Evolutionary conservation across 2,329 filamentous ascomycete genomes (phyloP).

Genomic region (Plenodomus lindquistii): DNA sequence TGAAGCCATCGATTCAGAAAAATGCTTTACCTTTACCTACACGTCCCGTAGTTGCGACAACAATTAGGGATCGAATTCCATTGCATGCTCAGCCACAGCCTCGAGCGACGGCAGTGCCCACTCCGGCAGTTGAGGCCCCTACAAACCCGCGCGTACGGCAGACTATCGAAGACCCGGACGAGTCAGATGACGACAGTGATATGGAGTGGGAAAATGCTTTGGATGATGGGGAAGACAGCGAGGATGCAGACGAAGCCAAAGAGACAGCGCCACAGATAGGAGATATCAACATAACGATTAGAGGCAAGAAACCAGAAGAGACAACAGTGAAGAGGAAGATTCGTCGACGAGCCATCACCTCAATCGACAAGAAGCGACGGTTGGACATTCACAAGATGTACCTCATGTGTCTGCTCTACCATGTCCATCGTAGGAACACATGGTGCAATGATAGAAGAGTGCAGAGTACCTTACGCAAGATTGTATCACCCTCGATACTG

Average conservation of each 20-base stretch:
- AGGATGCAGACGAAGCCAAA: slow-evolving; percentile 25
- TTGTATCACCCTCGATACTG: slow-evolving; percentile 68
- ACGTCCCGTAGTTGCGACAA: slow-evolving; percentile 9
- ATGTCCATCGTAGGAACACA: slow-evolving; percentile 75
- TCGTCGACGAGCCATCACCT: slow-evolving; percentile 58
- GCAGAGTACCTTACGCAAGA: slow-evolving; percentile 58
- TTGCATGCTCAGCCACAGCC: slow-evolving; percentile 5
- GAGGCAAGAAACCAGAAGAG: slow-evolving; percentile 31
- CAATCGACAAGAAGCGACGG: slow-evolving; percentile 63
- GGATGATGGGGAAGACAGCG: slow-evolving; percentile 28
- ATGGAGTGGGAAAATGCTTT: slow-evolving; percentile 65
- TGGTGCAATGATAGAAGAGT: slow-evolving; percentile 83
- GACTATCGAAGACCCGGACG: slow-evolving; percentile 52
- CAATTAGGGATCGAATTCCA: slow-evolving; percentile 6
- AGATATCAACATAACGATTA: slow-evolving; percentile 49
- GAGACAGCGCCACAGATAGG: slow-evolving; percentile 38
- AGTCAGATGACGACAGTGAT: slow-evolving; percentile 60
- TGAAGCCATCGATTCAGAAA: background rate
- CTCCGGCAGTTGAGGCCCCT: slow-evolving; percentile 8
- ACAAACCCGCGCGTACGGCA: slow-evolving; percentile 38
- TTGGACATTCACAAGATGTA: slow-evolving; percentile 85
- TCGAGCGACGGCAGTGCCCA: slow-evolving; percentile 1
- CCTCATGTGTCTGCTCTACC: slow-evolving; percentile 77
- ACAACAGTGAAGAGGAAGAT: slow-evolving; percentile 40
- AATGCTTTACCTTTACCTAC: slow-evolving; percentile 5